phyloP scores from a whole-genome alignment of 306 rosid genomes.

The Echinosophora koreensis region DNA sequence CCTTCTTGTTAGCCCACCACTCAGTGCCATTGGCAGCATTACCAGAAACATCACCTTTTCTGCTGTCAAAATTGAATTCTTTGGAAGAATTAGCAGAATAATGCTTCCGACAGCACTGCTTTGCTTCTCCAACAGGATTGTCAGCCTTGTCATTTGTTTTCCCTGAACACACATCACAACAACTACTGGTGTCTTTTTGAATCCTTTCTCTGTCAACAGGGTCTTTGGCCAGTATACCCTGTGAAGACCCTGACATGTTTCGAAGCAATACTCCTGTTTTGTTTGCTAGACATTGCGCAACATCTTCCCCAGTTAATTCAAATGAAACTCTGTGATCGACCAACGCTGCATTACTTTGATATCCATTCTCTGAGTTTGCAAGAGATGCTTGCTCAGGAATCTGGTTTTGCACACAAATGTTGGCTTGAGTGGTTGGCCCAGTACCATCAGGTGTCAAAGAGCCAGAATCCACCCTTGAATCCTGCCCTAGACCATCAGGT shows the following conservation, averaged over 20 bases:
- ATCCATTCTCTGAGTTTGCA: slow-evolving; percentile 63
- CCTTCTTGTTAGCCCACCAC: slow-evolving; percentile 85
- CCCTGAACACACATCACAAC: slow-evolving; percentile 46
- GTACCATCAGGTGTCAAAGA: slow-evolving; percentile 70
- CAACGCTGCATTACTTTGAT: slow-evolving; percentile 56
- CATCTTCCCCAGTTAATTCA: slow-evolving; percentile 94
- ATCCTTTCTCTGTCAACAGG: slow-evolving; percentile 53
- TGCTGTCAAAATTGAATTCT: slow-evolving; percentile 89
- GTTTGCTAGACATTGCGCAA: slow-evolving; percentile 88
- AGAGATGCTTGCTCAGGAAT: slow-evolving; percentile 64
- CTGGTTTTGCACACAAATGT: slow-evolving; percentile 54
- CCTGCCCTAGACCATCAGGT: slow-evolving; percentile 83
- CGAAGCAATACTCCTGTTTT: slow-evolving; percentile 60
- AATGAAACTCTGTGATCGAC: slow-evolving; percentile 91
- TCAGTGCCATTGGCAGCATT: slow-evolving; percentile 65
- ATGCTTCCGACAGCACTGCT: slow-evolving; percentile 69
- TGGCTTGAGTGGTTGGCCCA: slow-evolving; percentile 59
- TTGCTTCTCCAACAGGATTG: slow-evolving; percentile 54
- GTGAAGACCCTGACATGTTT: slow-evolving; percentile 64
- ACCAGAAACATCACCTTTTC: slow-evolving; percentile 65
- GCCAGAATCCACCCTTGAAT: slow-evolving; percentile 72
- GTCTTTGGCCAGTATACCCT: slow-evolving; percentile 57
- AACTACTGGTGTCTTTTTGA: slow-evolving; percentile 48
- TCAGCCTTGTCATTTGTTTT: slow-evolving; percentile 55
- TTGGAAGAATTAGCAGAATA: slow-evolving; percentile 72